Evolutionary conservation across 2,329 filamentous ascomycete genomes (phyloP).

Genomic region (Bimuria novae-zelandiae): DNA sequence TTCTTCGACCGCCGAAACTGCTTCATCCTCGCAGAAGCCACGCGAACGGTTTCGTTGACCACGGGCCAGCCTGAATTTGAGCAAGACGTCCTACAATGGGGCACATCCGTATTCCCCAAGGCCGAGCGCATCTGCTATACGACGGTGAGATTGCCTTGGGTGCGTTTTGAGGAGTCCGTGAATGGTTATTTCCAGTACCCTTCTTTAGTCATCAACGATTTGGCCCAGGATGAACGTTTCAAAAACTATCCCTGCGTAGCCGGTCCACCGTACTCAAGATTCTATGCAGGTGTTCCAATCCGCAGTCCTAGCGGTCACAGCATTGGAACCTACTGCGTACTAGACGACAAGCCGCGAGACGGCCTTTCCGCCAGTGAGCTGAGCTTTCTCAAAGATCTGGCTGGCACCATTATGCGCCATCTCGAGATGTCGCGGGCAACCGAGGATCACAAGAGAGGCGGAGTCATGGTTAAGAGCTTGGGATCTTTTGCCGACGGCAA

Average conservation of each 20-base stretch:
- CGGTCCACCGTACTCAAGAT: constrained; percentile 43
- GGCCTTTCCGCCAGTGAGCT: constrained; percentile 56
- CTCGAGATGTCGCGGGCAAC: constrained; percentile 61
- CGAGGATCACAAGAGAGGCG: constrained; percentile 58
- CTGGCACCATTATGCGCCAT: constrained; percentile 62
- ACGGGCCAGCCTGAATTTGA: constrained; percentile 31
- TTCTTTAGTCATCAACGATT: constrained; percentile 39
- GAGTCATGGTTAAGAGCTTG: constrained; percentile 56
- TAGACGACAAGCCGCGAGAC: constrained; percentile 61
- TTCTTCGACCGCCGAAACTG: constrained; percentile 46
- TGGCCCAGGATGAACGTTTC: constrained; percentile 45
- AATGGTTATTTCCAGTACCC: constrained; percentile 27
- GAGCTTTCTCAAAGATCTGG: constrained; percentile 61
- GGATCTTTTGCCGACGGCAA: constrained; percentile 46
- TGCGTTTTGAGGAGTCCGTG: constrained; percentile 13
- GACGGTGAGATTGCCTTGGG: constrained; percentile 20
- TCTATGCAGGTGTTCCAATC: constrained; percentile 66
- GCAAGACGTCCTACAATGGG: constrained; percentile 40
- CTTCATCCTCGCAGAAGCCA: constrained; percentile 45
- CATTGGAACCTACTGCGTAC: constrained; percentile 64
- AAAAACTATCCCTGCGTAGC: constrained; percentile 40
- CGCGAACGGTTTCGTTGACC: constrained; percentile 33
- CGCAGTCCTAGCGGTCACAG: constrained; percentile 60
- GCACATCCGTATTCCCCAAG: constrained; percentile 40
- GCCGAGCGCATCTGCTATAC: constrained; percentile 40